Conservation (phyloP, 305 asterid genomes). For the Fraxinus latifolia region DNA sequence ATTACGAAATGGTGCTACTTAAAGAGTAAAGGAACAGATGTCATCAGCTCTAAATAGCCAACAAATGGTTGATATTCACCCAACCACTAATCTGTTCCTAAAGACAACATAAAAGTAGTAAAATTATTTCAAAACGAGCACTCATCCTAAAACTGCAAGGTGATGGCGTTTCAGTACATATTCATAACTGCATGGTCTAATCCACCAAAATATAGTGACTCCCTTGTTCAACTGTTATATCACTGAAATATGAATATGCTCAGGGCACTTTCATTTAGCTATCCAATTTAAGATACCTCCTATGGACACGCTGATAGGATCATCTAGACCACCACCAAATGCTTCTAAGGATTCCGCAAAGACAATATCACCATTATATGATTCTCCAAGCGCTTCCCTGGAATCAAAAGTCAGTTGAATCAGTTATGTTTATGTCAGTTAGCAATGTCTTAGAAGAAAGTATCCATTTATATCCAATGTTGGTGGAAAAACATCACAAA, state of each 20-base stretch:
- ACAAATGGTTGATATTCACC: not conserved
- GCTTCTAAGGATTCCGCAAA: conserved; percentile 92
- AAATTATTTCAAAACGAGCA: not conserved
- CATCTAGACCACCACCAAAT: conserved; percentile 92
- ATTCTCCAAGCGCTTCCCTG: conserved; percentile 87
- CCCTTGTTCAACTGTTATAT: not conserved
- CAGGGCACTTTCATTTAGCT: not conserved
- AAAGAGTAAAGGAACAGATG: not conserved
- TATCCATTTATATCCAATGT: not conserved
- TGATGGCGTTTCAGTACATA: not conserved
- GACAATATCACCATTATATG: conserved; percentile 65
- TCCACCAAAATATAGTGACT: not conserved
- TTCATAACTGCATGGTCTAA: not conserved
- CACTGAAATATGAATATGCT: not conserved
- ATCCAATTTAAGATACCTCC: conserved; percentile 54
- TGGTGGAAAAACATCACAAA: not conserved
- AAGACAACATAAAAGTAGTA: not conserved
- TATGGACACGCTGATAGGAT: conserved; percentile 80
- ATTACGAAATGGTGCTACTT: not conserved
- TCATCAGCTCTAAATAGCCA: not conserved
- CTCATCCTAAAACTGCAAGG: not conserved
- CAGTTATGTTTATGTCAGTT: not conserved
- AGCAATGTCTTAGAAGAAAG: not conserved
- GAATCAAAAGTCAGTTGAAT: conserved; percentile 8
- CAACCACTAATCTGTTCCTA: not conserved